phyloP scores from a whole-genome alignment of 2,329 filamentous ascomycete species.

The Aphanocladium album region DNA sequence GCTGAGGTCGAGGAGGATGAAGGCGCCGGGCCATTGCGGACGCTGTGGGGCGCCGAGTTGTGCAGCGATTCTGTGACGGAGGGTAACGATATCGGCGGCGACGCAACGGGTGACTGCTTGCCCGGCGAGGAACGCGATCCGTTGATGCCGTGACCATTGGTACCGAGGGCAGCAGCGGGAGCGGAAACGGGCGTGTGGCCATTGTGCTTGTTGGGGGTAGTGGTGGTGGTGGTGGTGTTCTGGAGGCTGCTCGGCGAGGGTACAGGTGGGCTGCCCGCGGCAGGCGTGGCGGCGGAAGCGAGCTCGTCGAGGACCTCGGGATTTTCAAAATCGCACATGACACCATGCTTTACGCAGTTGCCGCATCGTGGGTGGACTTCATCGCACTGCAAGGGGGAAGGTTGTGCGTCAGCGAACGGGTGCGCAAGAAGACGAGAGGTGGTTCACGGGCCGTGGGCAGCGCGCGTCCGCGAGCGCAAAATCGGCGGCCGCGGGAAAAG shows the following conservation, averaged over 20 bases:
- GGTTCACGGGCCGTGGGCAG: not conserved
- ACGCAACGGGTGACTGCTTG: slow-evolving; percentile 11
- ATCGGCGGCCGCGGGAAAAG: no score
- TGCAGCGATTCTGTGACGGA: slow-evolving; percentile 16
- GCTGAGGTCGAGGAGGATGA: slow-evolving; percentile 13
- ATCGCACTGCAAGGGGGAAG: slow-evolving; percentile 46
- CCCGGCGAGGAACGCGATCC: not conserved
- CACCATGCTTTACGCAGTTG: slow-evolving; percentile 63
- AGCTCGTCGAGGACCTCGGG: slow-evolving; percentile 43
- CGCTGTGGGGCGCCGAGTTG: slow-evolving; percentile 6
- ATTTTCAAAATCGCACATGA: slow-evolving; percentile 59
- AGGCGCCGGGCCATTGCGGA: slow-evolving; percentile 10
- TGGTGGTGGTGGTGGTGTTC: slow-evolving; percentile 10
- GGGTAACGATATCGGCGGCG: slow-evolving; percentile 15
- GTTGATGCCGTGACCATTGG: slow-evolving; percentile 2
- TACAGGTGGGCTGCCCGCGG: slow-evolving; percentile 20
- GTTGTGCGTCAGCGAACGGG: not conserved
- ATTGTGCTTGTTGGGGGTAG: not conserved
- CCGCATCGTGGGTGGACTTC: slow-evolving; percentile 61
- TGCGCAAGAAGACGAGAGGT: not conserved
- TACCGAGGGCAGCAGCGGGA: not conserved
- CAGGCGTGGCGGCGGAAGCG: slow-evolving; percentile 25
- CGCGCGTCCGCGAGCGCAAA: no score
- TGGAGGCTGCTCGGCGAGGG: slow-evolving; percentile 20
- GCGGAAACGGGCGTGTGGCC: not conserved